phyloP scores from a whole-genome alignment of 108 stramenopile species.

The Fragilaria crotonensis region DNA sequence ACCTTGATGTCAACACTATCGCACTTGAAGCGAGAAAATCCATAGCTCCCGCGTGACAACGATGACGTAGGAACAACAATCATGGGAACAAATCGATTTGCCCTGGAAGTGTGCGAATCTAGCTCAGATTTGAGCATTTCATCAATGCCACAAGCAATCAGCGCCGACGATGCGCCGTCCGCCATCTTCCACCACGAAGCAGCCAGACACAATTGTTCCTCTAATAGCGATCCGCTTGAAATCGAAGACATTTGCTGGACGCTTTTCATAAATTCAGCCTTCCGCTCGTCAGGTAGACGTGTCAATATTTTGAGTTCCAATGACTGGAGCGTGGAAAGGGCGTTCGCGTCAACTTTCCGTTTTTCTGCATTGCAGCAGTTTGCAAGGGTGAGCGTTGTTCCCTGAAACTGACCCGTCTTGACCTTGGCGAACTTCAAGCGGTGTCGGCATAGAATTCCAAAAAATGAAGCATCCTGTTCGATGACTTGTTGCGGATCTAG shows the following conservation, averaged over 20 bases:
- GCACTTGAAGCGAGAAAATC: slow-evolving; percentile 50
- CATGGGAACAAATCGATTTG: neutral
- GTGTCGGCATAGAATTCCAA: slow-evolving; percentile 29
- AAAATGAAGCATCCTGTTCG: neutral
- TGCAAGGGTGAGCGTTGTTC: slow-evolving; percentile 28
- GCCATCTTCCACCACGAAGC: slow-evolving; percentile 52
- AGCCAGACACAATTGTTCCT: slow-evolving; percentile 41
- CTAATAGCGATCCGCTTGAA: neutral
- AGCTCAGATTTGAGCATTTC: slow-evolving; percentile 13
- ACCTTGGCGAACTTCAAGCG: slow-evolving; percentile 29
- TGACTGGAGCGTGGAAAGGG: slow-evolving; percentile 29
- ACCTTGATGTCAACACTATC: slow-evolving; percentile 14
- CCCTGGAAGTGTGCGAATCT: neutral
- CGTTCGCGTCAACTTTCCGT: neutral
- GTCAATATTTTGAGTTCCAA: slow-evolving; percentile 30
- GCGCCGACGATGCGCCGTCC: slow-evolving; percentile 13
- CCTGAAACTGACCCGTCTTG: slow-evolving; percentile 20
- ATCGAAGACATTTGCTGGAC: neutral
- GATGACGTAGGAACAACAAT: slow-evolving; percentile 8
- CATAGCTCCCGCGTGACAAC: slow-evolving; percentile 16
- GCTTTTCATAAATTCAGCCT: neutral
- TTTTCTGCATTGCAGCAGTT: slow-evolving; percentile 14
- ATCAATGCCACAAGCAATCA: slow-evolving; percentile 58
- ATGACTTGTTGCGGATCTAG: neutral
- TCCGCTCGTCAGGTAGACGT: slow-evolving; percentile 8